Evolutionary conservation across 768 basidiomycete species (phyloP).

Genomic region (Lactarius quietus): DNA sequence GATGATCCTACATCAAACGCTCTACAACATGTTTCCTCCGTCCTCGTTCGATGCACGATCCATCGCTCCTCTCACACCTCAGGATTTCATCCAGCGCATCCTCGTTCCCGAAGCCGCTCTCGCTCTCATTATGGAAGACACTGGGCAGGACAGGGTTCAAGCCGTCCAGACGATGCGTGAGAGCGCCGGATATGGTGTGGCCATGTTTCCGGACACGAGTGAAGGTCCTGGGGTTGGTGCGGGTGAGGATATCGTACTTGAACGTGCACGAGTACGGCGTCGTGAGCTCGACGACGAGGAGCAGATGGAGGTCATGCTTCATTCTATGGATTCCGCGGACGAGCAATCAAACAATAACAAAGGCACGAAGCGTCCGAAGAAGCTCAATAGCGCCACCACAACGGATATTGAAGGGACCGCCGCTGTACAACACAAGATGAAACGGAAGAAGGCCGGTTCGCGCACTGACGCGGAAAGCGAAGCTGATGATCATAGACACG

Average conservation of each 20-base stretch:
- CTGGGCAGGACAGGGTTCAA: constrained; percentile 40
- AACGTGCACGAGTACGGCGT: constrained; percentile 41
- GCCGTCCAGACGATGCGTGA: constrained; percentile 65
- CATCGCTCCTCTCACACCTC: constrained; percentile 61
- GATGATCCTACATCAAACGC: constrained; percentile 71
- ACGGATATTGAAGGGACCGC: constrained; percentile 12
- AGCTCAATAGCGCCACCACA: constrained; percentile 6
- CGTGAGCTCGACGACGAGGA: constrained; percentile 44
- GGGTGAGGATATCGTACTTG: constrained; percentile 43
- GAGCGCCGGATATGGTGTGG: constrained; percentile 79
- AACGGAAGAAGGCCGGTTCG: constrained; percentile 23
- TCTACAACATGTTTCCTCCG: constrained; percentile 73
- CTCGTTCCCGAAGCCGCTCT: constrained; percentile 89
- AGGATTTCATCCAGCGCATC: constrained; percentile 77
- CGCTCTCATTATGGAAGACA: constrained; percentile 79
- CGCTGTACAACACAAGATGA: constrained; percentile 11
- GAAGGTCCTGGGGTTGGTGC: constrained; percentile 35
- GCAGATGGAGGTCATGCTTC: constrained; percentile 32
- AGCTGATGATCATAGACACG: not conserved
- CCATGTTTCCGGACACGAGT: constrained; percentile 74
- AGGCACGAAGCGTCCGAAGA: constrained; percentile 18
- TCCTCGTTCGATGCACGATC: constrained; percentile 48
- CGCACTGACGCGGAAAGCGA: constrained; percentile 13
- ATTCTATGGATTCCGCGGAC: constrained; percentile 23
- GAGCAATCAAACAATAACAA: constrained; percentile 2